A percentile compares a stretch with the other conserved stretches of the same genome.
Evolutionary conservation across 1,284 basidiomycete species (phyloP).

Genomic region (Malassezia dermatis): DNA sequence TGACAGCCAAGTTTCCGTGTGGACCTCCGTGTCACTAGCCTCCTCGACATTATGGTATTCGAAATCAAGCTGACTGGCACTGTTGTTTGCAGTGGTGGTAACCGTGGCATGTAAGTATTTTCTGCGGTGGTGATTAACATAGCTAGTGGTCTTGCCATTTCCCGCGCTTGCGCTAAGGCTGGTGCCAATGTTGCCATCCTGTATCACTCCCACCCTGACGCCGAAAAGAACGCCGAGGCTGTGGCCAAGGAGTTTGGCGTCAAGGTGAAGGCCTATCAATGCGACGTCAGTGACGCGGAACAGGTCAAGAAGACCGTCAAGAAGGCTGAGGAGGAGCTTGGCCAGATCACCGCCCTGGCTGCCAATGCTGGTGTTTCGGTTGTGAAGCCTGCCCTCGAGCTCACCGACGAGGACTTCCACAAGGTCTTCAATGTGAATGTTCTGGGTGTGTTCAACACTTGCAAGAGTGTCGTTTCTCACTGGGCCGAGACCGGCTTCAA

Average conservation of each 20-base stretch:
- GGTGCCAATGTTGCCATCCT: slow-evolving; percentile 47
- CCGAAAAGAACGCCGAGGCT: slow-evolving; percentile 36
- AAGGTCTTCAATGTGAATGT: slow-evolving; percentile 48
- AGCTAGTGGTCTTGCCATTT: slow-evolving; percentile 38
- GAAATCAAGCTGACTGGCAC: slow-evolving; percentile 30
- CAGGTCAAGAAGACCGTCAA: slow-evolving; percentile 41
- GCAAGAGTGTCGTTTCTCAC: slow-evolving; percentile 44
- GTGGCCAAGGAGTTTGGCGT: slow-evolving; percentile 43
- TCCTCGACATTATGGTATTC: slow-evolving; percentile 14
- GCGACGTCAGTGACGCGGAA: slow-evolving; percentile 43
- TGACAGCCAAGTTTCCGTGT: neutral
- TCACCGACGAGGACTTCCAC: slow-evolving; percentile 43
- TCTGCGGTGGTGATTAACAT: neutral
- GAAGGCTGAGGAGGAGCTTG: slow-evolving; percentile 39
- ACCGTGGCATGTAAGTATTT: slow-evolving; percentile 33
- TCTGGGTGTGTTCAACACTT: slow-evolving; percentile 47
- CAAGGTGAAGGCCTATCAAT: slow-evolving; percentile 48
- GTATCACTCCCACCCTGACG: slow-evolving; percentile 46
- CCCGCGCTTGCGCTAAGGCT: slow-evolving; percentile 39
- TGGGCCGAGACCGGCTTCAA: slow-evolving; percentile 45
- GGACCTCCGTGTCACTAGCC: neutral
- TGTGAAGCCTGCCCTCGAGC: slow-evolving; percentile 47
- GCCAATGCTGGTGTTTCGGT: slow-evolving; percentile 46
- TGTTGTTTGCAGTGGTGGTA: slow-evolving; percentile 54
- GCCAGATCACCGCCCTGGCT: slow-evolving; percentile 39